Evolutionary conservation across 2,329 filamentous ascomycete genomes (phyloP).

Genomic region (Aureobasidium melanogenum): DNA sequence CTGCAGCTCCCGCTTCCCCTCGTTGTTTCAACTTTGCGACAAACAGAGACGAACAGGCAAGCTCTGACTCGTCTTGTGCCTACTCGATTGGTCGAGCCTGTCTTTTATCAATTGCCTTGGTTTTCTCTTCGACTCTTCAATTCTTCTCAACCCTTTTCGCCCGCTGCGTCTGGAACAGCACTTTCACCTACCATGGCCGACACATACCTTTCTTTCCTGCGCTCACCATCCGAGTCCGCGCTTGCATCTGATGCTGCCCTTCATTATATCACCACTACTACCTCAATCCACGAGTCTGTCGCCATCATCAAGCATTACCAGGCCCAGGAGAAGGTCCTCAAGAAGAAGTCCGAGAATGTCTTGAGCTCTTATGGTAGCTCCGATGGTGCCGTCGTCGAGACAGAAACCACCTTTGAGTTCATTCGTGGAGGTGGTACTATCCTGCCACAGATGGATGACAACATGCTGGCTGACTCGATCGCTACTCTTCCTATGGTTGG

Average conservation of each 20-base stretch:
- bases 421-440: constrained; percentile 72
- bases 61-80: background rate
- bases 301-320: constrained; percentile 77
- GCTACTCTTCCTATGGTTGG: constrained; percentile 75
- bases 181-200: constrained; percentile 27
- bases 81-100: background rate
- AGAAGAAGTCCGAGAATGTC: constrained; percentile 73
- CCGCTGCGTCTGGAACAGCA: background rate
- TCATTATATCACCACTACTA: constrained; percentile 86
- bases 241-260: constrained; percentile 39
- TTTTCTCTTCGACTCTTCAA: background rate
- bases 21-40: constrained; percentile 4
- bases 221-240: constrained; percentile 32
- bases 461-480: constrained; percentile 76
- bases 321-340: constrained; percentile 62
- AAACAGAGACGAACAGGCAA: background rate
- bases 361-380: constrained; percentile 64
- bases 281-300: constrained; percentile 58
- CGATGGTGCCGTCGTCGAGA: constrained; percentile 63
- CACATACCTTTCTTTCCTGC: constrained; percentile 38
- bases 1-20: background rate
- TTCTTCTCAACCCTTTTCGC: background rate
- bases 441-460: constrained; percentile 83
- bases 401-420: constrained; percentile 79
- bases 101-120: background rate